Evolutionary conservation across 495 filamentous ascomycete species (phyloP), one percentile per base, ranked within the genome.

Genomic region (Podospora tetraspora): DNA sequence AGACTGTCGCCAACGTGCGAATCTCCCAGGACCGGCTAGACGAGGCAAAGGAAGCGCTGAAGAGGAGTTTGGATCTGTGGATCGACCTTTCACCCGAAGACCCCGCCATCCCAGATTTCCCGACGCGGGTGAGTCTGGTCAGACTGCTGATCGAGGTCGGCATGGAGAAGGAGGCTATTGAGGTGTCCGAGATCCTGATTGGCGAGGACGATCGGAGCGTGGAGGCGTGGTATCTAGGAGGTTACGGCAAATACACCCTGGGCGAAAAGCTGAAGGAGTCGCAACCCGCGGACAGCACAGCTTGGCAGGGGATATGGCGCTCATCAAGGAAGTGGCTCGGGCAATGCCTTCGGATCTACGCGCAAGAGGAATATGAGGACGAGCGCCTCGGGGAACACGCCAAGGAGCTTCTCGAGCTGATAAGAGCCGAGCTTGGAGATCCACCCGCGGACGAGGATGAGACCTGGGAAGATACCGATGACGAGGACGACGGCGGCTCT

Each of bases 201-300:
- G 77, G 82, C 6, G 96, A 98, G 77, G 93, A 98, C 70, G 96
- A 99, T 76, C 84, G 88, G 70, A 93, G 94, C 78, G 92, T 97
- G 12, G 96, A 99, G 78, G 91, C 91, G 2, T 97, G 93, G 93
- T 99, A 99, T 80, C 82, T 98, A 3, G 94, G 96, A 34, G 96
- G 96, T 11, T 99, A 94, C 91, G 91, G 91, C 66, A 83, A 92
- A 67, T 91, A 92, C 74, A 83, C 95, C 65, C 79, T 90, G 66
- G 93, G 91, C 0, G 87, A 91, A 77, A 92, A 89, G 81, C 73
- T 85, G 74, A 79, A 84, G 78, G 64, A 75, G 72, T 59, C 16
- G 8, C 71, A 75, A 63, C 69, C 57, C 24, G 60, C 60, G 57
- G 76, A 76, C n/a, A 80, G 74, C 52, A 80, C 84, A 62, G 77